Percentiles rank a stretch among this genome's conserved stretches.
Evolutionary conservation across 768 basidiomycete genomes (phyloP).

Genomic region (Leucocoprinus sp.): DNA sequence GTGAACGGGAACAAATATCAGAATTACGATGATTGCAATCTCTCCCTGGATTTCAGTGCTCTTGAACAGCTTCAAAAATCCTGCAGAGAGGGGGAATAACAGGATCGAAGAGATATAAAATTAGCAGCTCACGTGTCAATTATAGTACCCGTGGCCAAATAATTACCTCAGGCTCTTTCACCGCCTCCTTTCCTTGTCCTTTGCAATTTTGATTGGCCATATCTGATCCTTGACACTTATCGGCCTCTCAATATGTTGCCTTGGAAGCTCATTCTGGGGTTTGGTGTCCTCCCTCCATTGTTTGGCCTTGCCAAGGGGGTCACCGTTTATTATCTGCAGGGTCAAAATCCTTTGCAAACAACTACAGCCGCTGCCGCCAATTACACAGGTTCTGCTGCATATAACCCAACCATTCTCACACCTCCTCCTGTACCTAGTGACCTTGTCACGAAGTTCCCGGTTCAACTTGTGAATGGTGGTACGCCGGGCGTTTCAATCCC

Average conservation of each 20-base stretch:
- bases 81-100: background rate
- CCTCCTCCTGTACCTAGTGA: conserved; percentile 44
- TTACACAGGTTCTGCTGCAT: conserved; percentile 46
- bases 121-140: background rate
- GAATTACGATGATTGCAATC: too few species aligned
- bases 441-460: conserved; percentile 32
- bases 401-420: conserved; percentile 40
- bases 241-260: background rate
- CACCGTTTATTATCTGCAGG: conserved; percentile 29
- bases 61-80: too few species aligned
- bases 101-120: background rate
- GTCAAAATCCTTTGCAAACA: conserved; percentile 21
- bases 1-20: too few species aligned
- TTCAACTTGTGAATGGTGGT: conserved; percentile 33
- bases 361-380: conserved; percentile 28
- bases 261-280: conserved; percentile 2
- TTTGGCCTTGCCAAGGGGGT: conserved; percentile 15
- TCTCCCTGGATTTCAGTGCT: too few species aligned
- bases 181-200: conserved; percentile 6
- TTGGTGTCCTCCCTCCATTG: background rate
- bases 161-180: background rate
- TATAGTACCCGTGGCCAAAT: background rate
- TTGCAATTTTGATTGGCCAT: background rate
- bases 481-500: conserved; percentile 27
- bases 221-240: background rate